Conservation (phyloP, 345 rosid genomes). For the Theobroma cacao region DNA sequence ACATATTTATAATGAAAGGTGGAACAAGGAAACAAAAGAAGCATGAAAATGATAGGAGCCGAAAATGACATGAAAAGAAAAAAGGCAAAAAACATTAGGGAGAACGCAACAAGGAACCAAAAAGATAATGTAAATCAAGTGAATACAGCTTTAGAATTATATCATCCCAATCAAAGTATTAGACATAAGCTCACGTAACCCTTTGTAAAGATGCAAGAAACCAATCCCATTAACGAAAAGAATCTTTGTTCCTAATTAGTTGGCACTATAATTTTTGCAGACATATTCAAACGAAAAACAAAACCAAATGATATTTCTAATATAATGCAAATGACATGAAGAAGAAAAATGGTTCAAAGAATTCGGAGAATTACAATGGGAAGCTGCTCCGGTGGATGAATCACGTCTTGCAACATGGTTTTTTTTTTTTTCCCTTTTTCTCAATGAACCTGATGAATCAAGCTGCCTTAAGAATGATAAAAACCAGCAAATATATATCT, state of each 20-base stretch:
- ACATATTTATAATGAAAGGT: neutral
- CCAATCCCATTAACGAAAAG: neutral
- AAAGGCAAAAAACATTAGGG: neutral
- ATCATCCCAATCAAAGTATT: neutral
- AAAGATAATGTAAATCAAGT: neutral
- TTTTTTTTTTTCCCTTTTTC: neutral
- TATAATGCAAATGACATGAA: neutral
- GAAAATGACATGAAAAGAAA: conserved; percentile 11
- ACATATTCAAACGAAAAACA: neutral
- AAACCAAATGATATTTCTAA: too few relatives aligned
- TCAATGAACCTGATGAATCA: neutral
- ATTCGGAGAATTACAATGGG: conserved; percentile 27
- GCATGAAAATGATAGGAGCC: conserved; percentile 6
- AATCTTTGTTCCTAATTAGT: neutral
- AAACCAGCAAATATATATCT: neutral
- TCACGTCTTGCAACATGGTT: conserved; percentile 46
- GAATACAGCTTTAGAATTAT: neutral
- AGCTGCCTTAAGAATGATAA: neutral
- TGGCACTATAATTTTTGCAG: neutral
- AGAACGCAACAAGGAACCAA: neutral
- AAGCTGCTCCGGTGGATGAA: conserved; percentile 39
- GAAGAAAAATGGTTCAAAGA: neutral
- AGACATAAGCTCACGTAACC: conserved; percentile 12
- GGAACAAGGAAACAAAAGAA: neutral
- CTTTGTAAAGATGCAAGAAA: neutral